phyloP scores from a whole-genome alignment of 371 early-diverging fungal species.

The Actinomortierella ambigua region DNA sequence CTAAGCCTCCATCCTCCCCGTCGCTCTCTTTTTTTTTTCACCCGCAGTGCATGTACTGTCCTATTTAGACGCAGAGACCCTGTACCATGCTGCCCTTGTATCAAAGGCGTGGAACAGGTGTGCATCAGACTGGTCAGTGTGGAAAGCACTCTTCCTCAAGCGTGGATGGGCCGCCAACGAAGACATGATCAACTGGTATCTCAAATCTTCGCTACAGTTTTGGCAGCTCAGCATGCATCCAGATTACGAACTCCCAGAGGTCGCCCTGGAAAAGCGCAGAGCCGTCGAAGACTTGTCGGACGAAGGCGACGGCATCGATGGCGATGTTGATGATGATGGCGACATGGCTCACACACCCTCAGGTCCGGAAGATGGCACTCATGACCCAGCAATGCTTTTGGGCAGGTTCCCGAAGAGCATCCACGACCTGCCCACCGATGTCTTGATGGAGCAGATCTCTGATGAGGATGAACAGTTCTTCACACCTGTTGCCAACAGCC shows the following conservation, averaged over 20 bases:
- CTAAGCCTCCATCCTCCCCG: not conserved
- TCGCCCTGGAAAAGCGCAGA: not conserved
- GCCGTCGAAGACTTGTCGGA: not conserved
- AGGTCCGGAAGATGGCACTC: no score
- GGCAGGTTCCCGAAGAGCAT: no score
- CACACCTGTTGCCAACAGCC: no score
- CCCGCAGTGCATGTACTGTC: slow-evolving; percentile 66
- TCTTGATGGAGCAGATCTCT: slow-evolving; percentile 4
- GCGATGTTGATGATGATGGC: slow-evolving; percentile 14
- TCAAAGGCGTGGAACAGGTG: slow-evolving; percentile 68
- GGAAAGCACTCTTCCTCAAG: slow-evolving; percentile 61
- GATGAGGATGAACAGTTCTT: slow-evolving; percentile 5
- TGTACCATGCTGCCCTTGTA: slow-evolving; percentile 53
- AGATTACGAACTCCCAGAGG: slow-evolving; percentile 1
- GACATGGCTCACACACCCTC: slow-evolving; percentile 11
- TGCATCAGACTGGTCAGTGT: slow-evolving; percentile 66
- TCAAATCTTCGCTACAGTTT: slow-evolving; percentile 25
- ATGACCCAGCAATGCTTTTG: no score
- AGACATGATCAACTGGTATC: slow-evolving; percentile 51
- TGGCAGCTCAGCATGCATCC: slow-evolving; percentile 1
- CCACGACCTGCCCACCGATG: not conserved
- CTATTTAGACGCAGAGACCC: slow-evolving; percentile 55
- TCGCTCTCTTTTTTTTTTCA: not conserved
- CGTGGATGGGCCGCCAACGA: slow-evolving; percentile 60
- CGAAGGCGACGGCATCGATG: slow-evolving; percentile 9